Evolutionary conservation across 176 grass and related monocot genomes (phyloP).

Genomic region (Echinochloa phyllopogon): DNA sequence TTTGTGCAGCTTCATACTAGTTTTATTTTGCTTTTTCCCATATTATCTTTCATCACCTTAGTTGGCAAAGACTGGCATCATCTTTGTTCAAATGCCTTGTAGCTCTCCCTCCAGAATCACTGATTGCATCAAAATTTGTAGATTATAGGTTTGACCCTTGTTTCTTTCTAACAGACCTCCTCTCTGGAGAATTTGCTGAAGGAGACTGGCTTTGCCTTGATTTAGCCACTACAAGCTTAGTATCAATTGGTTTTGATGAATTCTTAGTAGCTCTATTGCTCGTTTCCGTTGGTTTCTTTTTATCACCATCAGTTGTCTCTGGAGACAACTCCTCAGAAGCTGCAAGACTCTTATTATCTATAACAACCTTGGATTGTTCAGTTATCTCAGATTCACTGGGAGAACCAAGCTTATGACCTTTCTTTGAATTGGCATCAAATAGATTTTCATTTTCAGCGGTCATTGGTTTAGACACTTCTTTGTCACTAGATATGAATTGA

Average conservation of each 20-base stretch:
- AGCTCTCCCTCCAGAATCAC: slow-evolving; percentile 56
- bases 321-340: slow-evolving; percentile 32
- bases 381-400: slow-evolving; percentile 31
- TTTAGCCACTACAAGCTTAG: slow-evolving; percentile 42
- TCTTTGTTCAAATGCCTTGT: slow-evolving; percentile 43
- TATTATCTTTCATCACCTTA: slow-evolving; percentile 50
- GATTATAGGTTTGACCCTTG: slow-evolving; percentile 40
- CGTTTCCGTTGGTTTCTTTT: slow-evolving; percentile 28
- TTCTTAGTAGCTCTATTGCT: slow-evolving; percentile 43
- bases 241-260: slow-evolving; percentile 33
- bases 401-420: slow-evolving; percentile 29
- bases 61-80: slow-evolving; percentile 29
- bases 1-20: slow-evolving; percentile 43
- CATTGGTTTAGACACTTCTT: slow-evolving; percentile 41
- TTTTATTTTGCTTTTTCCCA: slow-evolving; percentile 42
- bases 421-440: slow-evolving; percentile 49
- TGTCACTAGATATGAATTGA: slow-evolving; percentile 44
- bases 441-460: slow-evolving; percentile 29
- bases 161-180: slow-evolving; percentile 44
- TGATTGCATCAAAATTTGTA: slow-evolving; percentile 44
- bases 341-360: slow-evolving; percentile 22
- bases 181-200: slow-evolving; percentile 44
- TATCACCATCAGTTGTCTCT: slow-evolving; percentile 44
- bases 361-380: slow-evolving; percentile 44
- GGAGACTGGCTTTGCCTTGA: slow-evolving; percentile 47